phyloP scores from a whole-genome alignment of 2,329 filamentous ascomycete species.

The Colletotrichum chlorophyti region DNA sequence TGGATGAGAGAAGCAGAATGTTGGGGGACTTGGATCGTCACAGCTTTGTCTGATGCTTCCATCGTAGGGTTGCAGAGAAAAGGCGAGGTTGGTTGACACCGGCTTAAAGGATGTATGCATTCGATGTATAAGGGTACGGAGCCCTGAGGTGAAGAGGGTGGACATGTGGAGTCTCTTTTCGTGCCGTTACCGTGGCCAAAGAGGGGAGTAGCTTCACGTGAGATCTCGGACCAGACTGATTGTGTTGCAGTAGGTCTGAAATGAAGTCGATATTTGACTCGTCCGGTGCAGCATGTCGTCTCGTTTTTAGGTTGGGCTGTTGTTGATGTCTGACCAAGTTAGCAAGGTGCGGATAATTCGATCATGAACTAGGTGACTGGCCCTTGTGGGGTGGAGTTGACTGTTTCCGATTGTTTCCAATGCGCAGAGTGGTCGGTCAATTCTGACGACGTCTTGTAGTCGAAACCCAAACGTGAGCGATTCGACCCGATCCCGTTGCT shows the following conservation, averaged over 20 bases:
- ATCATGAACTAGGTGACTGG: slow-evolving; percentile 12
- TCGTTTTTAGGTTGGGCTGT: slow-evolving; percentile 9
- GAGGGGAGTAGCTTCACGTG: neutral
- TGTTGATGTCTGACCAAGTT: slow-evolving; percentile 26
- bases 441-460: neutral
- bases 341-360: slow-evolving; percentile 7
- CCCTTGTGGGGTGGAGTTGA: neutral
- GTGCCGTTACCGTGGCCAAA: neutral
- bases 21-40: neutral
- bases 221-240: too few species aligned
- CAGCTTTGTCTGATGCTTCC: slow-evolving; percentile 4
- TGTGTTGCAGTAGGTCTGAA: too few species aligned
- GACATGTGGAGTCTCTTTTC: neutral
- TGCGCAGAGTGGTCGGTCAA: neutral
- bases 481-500: slow-evolving; percentile 9
- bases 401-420: neutral
- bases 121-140: slow-evolving; percentile 1
- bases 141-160: slow-evolving; percentile 2
- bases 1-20: neutral
- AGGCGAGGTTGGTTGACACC: slow-evolving; percentile 13
- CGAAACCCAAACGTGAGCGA: slow-evolving; percentile 11
- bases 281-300: neutral
- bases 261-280: neutral
- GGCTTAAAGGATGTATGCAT: slow-evolving; percentile 1
- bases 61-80: slow-evolving; percentile 12